phyloP scores from a whole-genome alignment of 345 rosid species.

The Lepidium africanum region DNA sequence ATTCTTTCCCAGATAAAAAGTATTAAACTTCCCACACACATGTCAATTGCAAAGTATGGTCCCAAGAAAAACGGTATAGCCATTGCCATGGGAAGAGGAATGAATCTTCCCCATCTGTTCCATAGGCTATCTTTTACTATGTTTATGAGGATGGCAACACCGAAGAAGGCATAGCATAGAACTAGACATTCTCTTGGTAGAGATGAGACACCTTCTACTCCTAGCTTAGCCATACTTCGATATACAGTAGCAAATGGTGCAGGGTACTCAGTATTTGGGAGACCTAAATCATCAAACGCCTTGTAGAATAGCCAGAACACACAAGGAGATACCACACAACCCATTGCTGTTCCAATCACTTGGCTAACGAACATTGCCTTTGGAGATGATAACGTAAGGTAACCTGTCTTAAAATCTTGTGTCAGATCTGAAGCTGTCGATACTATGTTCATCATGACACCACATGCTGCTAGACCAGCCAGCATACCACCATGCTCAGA shows the following conservation, averaged over 20 bases:
- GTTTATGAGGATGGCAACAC: constrained; percentile 51
- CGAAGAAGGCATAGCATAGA: constrained; percentile 53
- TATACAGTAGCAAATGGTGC: constrained; percentile 57
- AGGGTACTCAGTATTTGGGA: constrained; percentile 41
- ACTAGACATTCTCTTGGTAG: constrained; percentile 64
- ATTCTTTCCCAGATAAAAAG: constrained; percentile 58
- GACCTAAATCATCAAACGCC: constrained; percentile 58
- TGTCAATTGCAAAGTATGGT: constrained; percentile 69
- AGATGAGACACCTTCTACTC: constrained; percentile 66
- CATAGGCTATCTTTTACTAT: constrained; percentile 35
- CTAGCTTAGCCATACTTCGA: constrained; percentile 57
- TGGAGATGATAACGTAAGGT: constrained; percentile 78
- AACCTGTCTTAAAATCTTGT: constrained; percentile 88
- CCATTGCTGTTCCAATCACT: constrained; percentile 76
- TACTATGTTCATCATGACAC: constrained; percentile 89
- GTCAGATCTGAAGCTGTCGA: constrained; percentile 78
- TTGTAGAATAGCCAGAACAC: constrained; percentile 81
- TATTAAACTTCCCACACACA: constrained; percentile 77
- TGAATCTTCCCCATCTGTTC: constrained; percentile 36
- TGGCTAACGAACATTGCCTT: constrained; percentile 72
- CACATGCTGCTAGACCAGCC: constrained; percentile 79
- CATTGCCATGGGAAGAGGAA: constrained; percentile 87
- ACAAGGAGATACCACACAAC: constrained; percentile 66
- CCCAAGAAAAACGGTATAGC: constrained; percentile 86
- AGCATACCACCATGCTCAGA: constrained; percentile 56